Base-by-base conservation (phyloP, 2,329 filamentous ascomycete species). In the Tolypocladium tropicale region DNA sequence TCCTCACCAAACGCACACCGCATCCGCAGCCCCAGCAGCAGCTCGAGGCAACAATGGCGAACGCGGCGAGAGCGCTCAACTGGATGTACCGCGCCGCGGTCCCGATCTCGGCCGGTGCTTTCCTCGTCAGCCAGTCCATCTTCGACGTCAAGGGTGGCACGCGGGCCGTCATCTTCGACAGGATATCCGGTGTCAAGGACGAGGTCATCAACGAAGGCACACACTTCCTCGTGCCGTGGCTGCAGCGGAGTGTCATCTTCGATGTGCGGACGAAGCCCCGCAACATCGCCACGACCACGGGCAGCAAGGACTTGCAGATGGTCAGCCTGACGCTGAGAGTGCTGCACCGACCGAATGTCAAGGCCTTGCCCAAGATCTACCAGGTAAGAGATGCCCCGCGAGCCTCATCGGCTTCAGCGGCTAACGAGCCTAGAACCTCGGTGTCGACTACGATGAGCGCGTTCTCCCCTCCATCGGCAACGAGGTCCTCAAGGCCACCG, bases 301-400 rank as follows among this genome's bases (percentile, higher is more conserved):
- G 94, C 57, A 93, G 88, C 82, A 99, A 99, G 84, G 94, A 99
- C 77, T 76, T 99, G 80, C 94, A 99, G 79, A 99, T 99, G 94
- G 94, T 99, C 68, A 96, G 91, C 81, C 82, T 99, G 80, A 99
- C 94, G 55, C 81, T 99, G 71, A 84, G 94, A 74, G 94, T 99
- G 62, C 76, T 99, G 73, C 93, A 97, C 77, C 83, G 95, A 65
- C 94, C 95, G 6, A 93, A 96, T 56, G 93, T 99, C 66, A 85
- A 90, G 79, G 84, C 86, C 66, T 78, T 99, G 69, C 95, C 94
- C 58, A 95, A 93, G 78, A 99, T 99, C 68, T 99, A 99, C 80
- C 94, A 97, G 84, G 93, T 96, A 75, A 57, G 64, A 43, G 21
- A 14, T n/a, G 37, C 10, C 18, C 14, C n/a, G n/a, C 33, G 3